Evolutionary conservation across 2,329 filamentous ascomycete species (phyloP).

Genomic region (Graphilbum sp.): DNA sequence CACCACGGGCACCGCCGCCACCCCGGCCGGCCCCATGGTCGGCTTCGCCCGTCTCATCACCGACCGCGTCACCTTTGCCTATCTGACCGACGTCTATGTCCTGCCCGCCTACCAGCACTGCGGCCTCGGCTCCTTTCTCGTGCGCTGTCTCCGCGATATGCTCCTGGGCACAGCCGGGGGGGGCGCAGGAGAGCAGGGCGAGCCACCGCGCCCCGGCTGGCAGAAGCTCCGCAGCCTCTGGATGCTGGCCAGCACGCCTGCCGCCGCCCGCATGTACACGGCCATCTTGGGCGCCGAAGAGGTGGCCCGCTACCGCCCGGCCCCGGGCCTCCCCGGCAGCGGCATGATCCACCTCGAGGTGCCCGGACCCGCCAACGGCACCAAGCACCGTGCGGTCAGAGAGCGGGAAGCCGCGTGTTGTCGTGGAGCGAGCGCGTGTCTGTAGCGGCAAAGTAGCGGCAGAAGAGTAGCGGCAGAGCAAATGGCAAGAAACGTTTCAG

Average conservation of each 20-base stretch:
- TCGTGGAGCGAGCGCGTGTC: no score
- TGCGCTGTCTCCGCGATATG: slow-evolving; percentile 39
- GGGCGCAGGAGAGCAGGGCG: no score
- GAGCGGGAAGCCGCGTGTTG: no score
- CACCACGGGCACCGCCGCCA: neutral
- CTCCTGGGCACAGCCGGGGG: slow-evolving; percentile 17
- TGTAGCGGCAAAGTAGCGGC: no score
- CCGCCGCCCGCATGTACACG: slow-evolving; percentile 26
- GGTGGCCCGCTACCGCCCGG: slow-evolving; percentile 7
- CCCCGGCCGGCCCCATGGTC: slow-evolving; percentile 18
- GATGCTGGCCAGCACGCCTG: slow-evolving; percentile 28
- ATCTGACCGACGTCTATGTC: slow-evolving; percentile 54
- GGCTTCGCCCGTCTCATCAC: slow-evolving; percentile 50
- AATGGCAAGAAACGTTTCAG: neutral
- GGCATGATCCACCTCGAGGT: slow-evolving; percentile 21
- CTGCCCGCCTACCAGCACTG: slow-evolving; percentile 39
- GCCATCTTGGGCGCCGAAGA: slow-evolving; percentile 25
- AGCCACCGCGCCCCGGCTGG: slow-evolving; percentile 20
- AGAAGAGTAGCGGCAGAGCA: neutral
- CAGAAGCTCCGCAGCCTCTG: slow-evolving; percentile 42
- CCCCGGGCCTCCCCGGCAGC: slow-evolving; percentile 5
- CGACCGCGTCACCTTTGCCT: slow-evolving; percentile 52
- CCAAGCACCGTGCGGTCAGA: neutral
- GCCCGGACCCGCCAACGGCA: slow-evolving; percentile 15
- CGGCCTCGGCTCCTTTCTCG: slow-evolving; percentile 50